Evolutionary conservation across 179 eudicot species (phyloP), one percentile per base, ranked within the genome.

Genomic region (Silene vulgaris): DNA sequence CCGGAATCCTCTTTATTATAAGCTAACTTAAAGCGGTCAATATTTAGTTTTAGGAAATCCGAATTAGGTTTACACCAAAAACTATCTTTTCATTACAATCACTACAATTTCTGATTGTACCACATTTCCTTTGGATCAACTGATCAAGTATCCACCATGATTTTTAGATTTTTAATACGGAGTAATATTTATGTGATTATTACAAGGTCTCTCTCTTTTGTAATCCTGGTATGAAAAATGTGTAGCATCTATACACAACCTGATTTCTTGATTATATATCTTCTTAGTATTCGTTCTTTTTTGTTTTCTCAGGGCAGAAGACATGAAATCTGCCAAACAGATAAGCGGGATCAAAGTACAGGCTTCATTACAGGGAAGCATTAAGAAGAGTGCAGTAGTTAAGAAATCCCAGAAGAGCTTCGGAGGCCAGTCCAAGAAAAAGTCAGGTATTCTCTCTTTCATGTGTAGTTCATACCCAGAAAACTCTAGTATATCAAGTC

Each of bases 311-410:
- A 75, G 23, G 20, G 12, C 57, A 76, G 73, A 67, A 57, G 80
- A 43, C 50, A 77, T 83, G 85, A 80, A 69, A 73, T 69, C 65
- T 8, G 75, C 26, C 8, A 74, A 74, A 75, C 73, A 19, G 75
- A 26, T 50, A 4, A 62, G 67, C 17, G 79, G 28, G 65, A 77
- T 71, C 26, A 72, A 7, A 0, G 74, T 71, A 40, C 74, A 37
- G 8, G 52, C 59, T 50, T 23, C 56, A 5, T 48, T 65, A 30
- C 74, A 74, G 19, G 56, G 64, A 65, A 71, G 45, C 75, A 76
- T 74, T 45, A 32, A 57, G 45, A 77, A 77, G 65, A 71, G 62
- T 32, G 61, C 11, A 19, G 32, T 73, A 21, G 77, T 57, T 61
- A 80, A 80, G 56, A 80, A 60, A 57, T 23, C 35, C 26, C 63